Percentiles rank a stretch among this genome's conserved stretches.
These are phyloP conservation scores for Wickerhamomyces sp. DNA, from an alignment of 1,139 yeast species.

Conservation along the genomic window DNA sequence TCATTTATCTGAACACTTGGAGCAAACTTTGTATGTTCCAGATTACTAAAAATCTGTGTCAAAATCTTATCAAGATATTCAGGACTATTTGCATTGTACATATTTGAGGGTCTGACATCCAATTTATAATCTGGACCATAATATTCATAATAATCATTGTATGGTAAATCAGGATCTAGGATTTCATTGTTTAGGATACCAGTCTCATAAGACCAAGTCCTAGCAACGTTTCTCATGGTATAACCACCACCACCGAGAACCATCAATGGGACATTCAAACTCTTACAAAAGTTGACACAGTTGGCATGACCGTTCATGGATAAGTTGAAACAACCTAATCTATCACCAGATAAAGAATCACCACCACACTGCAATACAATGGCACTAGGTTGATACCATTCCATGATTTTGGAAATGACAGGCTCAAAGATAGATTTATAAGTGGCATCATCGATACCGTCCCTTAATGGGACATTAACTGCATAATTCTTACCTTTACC, in stretches of 20 bases:
- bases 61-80: conserved; percentile 86
- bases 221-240: conserved; percentile 90
- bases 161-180: conserved; percentile 81
- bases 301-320: conserved; percentile 93
- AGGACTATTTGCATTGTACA: conserved; percentile 94
- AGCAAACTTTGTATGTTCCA: conserved; percentile 87
- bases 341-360: conserved; percentile 89
- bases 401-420: conserved; percentile 81
- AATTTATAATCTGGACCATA: conserved; percentile 93
- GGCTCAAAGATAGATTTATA: conserved; percentile 75
- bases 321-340: conserved; percentile 88
- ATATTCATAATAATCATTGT: conserved; percentile 94
- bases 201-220: conserved; percentile 95
- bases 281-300: conserved; percentile 80
- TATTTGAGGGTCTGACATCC: conserved; percentile 91
- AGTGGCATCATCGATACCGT: conserved; percentile 93
- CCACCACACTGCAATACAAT: conserved; percentile 97
- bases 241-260: conserved; percentile 98
- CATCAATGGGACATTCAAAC: conserved; percentile 83
- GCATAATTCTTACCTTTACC: conserved; percentile 85
- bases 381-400: conserved; percentile 82
- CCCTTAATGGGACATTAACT: conserved; percentile 88
- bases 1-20: conserved; percentile 93
- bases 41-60: conserved; percentile 68
- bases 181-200: conserved; percentile 78